Evolutionary conservation across 2,329 filamentous ascomycete species (phyloP).

Genomic region (Elsinoe perseae): DNA sequence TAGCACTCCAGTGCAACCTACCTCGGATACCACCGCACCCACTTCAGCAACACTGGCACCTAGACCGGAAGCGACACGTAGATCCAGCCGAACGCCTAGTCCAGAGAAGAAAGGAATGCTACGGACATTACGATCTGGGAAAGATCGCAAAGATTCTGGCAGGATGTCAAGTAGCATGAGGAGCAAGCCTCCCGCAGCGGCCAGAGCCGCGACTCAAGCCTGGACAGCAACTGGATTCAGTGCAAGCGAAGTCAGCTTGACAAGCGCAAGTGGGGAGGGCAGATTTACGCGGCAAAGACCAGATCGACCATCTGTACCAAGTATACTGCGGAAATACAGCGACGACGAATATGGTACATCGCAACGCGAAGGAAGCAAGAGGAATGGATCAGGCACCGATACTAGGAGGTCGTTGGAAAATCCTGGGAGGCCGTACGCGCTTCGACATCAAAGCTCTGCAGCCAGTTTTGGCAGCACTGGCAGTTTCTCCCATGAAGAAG

Average conservation of each 20-base stretch:
- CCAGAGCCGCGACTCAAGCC: constrained; percentile 56
- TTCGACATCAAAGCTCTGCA: constrained; percentile 12
- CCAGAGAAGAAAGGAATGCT: constrained; percentile 54
- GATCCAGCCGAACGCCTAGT: constrained; percentile 50
- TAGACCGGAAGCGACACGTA: constrained; percentile 31
- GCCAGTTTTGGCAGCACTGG: constrained; percentile 10
- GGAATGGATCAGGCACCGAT: neutral
- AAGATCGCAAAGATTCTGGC: constrained; percentile 31
- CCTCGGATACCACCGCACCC: constrained; percentile 20
- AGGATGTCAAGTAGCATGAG: constrained; percentile 39
- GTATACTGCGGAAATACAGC: neutral
- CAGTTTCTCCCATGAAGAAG: constrained; percentile 13
- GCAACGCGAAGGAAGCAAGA: neutral
- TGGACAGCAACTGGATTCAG: constrained; percentile 39
- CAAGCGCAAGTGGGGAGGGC: constrained; percentile 16
- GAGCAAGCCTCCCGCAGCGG: constrained; percentile 47
- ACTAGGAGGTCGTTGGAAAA: neutral
- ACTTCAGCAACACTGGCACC: constrained; percentile 31
- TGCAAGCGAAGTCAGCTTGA: constrained; percentile 20
- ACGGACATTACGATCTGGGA: constrained; percentile 28
- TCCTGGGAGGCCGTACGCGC: neutral
- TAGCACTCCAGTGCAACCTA: constrained; percentile 12
- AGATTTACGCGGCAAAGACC: constrained; percentile 10
- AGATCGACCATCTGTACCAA: constrained; percentile 1
- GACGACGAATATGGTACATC: neutral